These are phyloP conservation scores for Solanum piurae DNA, from an alignment of 257 asterid genomes.

Conservation along the genomic window DNA sequence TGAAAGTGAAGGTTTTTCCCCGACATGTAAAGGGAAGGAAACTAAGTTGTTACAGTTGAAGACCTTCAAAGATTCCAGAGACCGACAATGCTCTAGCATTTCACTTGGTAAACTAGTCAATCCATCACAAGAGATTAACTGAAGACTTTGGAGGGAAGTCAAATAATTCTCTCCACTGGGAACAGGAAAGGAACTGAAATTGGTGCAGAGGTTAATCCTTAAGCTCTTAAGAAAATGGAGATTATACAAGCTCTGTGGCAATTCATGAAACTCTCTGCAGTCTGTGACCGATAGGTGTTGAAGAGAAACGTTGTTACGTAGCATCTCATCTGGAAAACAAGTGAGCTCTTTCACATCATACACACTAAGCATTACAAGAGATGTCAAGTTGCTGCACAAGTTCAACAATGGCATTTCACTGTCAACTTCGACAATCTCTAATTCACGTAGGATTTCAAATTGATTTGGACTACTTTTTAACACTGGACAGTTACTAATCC, in stretches of 20 bases:
- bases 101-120: slow-evolving; percentile 2
- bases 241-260: not conserved
- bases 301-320: not conserved
- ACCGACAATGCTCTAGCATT: not conserved
- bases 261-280: slow-evolving; percentile 1
- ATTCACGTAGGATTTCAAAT: slow-evolving; percentile 6
- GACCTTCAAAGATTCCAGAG: not conserved
- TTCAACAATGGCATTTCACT: not conserved
- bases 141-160: not conserved
- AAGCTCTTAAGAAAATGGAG: not conserved
- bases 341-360: not conserved
- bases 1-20: not conserved
- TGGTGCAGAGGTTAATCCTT: rapidly evolving
- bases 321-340: not conserved
- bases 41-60: not conserved
- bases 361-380: not conserved
- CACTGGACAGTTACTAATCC: not conserved
- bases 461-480: slow-evolving; percentile 12
- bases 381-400: slow-evolving; percentile 3
- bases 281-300: rapidly evolving
- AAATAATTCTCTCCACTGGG: not conserved
- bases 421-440: rapidly evolving
- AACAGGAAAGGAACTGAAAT: not conserved
- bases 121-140: not conserved
- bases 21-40: not conserved